These are phyloP conservation scores for Elaeis oleifera DNA, from an alignment of 202 grass and related monocot genomes.

Conservation along the genomic window DNA sequence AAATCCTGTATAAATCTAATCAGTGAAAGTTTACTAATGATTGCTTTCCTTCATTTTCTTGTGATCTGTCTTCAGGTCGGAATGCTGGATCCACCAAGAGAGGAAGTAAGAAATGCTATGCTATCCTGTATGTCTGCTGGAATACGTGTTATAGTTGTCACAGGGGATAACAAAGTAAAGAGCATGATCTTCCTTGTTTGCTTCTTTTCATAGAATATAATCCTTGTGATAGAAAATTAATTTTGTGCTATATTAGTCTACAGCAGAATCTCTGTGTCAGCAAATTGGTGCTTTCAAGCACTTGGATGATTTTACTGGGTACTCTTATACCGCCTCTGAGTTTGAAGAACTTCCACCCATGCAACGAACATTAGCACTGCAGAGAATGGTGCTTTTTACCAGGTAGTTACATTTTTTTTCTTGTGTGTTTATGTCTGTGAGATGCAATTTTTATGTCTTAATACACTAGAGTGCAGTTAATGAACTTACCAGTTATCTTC, in stretches of 20 bases:
- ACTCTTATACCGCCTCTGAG: slow-evolving; percentile 94
- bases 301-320: slow-evolving; percentile 67
- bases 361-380: slow-evolving; percentile 58
- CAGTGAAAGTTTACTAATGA: too few species aligned
- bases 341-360: slow-evolving; percentile 85
- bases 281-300: slow-evolving; percentile 87
- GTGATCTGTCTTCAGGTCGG: slow-evolving; percentile 56
- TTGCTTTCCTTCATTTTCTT: slow-evolving; percentile 8
- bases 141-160: slow-evolving; percentile 98
- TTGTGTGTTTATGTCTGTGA: neutral
- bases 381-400: slow-evolving; percentile 93
- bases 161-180: slow-evolving; percentile 96
- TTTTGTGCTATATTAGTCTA: slow-evolving; percentile 54
- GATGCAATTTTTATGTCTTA: too few species aligned
- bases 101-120: slow-evolving; percentile 84
- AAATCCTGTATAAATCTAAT: too few species aligned
- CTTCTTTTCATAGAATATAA: slow-evolving; percentile 9
- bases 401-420: slow-evolving; percentile 29
- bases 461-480: too few species aligned
- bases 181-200: slow-evolving; percentile 7
- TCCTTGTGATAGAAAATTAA: slow-evolving; percentile 31
- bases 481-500: too few species aligned
- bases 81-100: slow-evolving; percentile 97
- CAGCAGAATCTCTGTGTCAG: slow-evolving; percentile 88
- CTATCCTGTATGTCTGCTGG: slow-evolving; percentile 91